Evolutionary conservation across 306 rosid species (phyloP), one percentile per base, ranked within the genome.

Genomic region (Cucurbita argyrosperma): DNA sequence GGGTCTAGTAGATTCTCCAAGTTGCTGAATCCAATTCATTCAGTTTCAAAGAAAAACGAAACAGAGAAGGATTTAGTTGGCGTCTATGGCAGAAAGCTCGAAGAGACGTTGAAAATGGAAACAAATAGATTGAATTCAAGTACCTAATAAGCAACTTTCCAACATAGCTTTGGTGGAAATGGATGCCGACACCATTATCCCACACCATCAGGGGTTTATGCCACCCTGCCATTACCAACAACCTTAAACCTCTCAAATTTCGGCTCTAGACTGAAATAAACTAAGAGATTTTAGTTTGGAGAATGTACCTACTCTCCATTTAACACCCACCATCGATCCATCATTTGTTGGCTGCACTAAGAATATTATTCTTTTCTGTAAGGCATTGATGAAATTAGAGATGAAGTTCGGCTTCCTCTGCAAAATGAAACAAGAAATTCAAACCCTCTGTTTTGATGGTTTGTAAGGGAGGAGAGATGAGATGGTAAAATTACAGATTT

Each of bases 71-170:
- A 30, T 30, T 30, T 30, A 30, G 35, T 30, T 30, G 35, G 35
- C 35, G 35, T 30, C 35, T 30, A 30, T 30, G 35, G 35, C 4
- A 30, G 35, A 30, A 30, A 30, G 35, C 35, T 30, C 4, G 35
- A 2, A 30, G 35, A 30, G 35, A 30, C 35, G 35, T 30, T 30
- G 35, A 30, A 30, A 30, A 10, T 50, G 2, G 4, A 49, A 12
- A 50, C 1, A 10, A 3, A 47, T 2, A 49, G 1, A 49, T 14
- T 51, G 6, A 51, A 53, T 53, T 16, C 0, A 8, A 53, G 45
- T 62, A 92, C 98, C 89, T 86, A 79, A 92, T 80, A 8, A 84
- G 60, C 1, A 88, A 76, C 80, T 86, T 90, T 56, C 93, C 96
- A 8, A 72, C 80, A 56, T 84, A 92, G 72, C 47, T 49, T 26